These are phyloP conservation scores for Talaromyces sp. DNA, from an alignment of 2,329 filamentous ascomycete genomes.

Conservation along the genomic window DNA sequence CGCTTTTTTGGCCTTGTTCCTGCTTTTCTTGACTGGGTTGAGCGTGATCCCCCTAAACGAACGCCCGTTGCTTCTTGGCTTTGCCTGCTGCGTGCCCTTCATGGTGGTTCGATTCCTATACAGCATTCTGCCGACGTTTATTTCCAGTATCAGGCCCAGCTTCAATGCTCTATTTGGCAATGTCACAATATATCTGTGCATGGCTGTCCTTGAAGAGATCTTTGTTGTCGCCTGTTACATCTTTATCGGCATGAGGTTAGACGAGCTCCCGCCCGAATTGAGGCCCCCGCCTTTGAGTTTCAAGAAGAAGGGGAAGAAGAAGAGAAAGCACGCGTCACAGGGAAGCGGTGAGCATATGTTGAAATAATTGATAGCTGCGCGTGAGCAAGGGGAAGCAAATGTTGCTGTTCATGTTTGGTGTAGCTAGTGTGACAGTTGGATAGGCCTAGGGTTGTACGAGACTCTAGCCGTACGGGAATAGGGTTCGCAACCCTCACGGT, in stretches of 20 bases:
- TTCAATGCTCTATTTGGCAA: neutral
- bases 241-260: constrained; percentile 5
- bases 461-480: no score
- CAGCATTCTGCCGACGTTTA: constrained; percentile 2
- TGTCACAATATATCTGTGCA: constrained; percentile 6
- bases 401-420: neutral
- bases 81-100: neutral
- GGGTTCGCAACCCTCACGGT: no score
- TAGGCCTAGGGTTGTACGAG: no score
- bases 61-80: neutral
- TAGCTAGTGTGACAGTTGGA: no score
- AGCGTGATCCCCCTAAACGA: neutral
- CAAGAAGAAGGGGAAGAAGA: constrained; percentile 9
- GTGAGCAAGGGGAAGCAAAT: neutral
- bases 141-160: neutral
- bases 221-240: neutral
- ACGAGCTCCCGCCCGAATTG: constrained; percentile 4
- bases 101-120: constrained; percentile 5
- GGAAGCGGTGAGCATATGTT: neutral
- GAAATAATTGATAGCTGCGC: neutral
- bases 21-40: neutral
- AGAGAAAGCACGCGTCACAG: constrained; percentile 1
- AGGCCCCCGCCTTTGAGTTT: constrained; percentile 1
- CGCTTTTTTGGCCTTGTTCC: neutral
- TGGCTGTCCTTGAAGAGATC: constrained; percentile 5